A percentile compares a stretch with the other conserved stretches of the same genome.
phyloP scores from a whole-genome alignment of 306 rosid species.

The Cucumis melo region DNA sequence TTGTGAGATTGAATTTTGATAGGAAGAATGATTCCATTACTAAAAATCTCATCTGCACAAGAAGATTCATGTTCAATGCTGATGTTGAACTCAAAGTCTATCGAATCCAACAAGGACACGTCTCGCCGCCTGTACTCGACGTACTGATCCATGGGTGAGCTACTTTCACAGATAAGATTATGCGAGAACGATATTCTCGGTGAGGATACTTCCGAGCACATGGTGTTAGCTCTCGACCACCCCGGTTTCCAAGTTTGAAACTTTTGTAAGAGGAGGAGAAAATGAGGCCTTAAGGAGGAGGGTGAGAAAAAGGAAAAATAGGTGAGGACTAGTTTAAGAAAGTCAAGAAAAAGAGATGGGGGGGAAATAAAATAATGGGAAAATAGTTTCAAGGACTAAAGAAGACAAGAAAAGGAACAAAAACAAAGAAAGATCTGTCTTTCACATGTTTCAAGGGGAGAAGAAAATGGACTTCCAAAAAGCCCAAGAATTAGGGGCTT shows the following conservation, averaged over 20 bases:
- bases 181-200: slow-evolving; percentile 69
- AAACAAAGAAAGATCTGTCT: slow-evolving; percentile 10
- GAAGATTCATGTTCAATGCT: slow-evolving; percentile 31
- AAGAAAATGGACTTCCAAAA: slow-evolving; percentile 7
- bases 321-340: background rate
- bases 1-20: slow-evolving; percentile 10
- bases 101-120: slow-evolving; percentile 33
- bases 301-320: background rate
- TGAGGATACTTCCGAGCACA: slow-evolving; percentile 64
- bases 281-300: background rate
- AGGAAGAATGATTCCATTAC: slow-evolving; percentile 68
- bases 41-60: slow-evolving; percentile 85
- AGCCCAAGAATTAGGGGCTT: slow-evolving; percentile 15
- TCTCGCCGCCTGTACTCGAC: slow-evolving; percentile 24
- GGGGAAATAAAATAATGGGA: background rate
- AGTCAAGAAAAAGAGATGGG: slow-evolving; percentile 21
- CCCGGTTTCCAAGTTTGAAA: background rate
- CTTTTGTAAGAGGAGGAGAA: background rate
- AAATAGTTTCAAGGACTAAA: background rate
- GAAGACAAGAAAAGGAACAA: slow-evolving; percentile 9
- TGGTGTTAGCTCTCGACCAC: background rate
- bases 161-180: slow-evolving; percentile 20
- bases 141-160: background rate
- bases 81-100: slow-evolving; percentile 66
- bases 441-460: slow-evolving; percentile 21